Evolutionary conservation across 1,139 yeast species (phyloP), one percentile per base, ranked within the genome.

Genomic region (Suhomyces chickasaworum): DNA sequence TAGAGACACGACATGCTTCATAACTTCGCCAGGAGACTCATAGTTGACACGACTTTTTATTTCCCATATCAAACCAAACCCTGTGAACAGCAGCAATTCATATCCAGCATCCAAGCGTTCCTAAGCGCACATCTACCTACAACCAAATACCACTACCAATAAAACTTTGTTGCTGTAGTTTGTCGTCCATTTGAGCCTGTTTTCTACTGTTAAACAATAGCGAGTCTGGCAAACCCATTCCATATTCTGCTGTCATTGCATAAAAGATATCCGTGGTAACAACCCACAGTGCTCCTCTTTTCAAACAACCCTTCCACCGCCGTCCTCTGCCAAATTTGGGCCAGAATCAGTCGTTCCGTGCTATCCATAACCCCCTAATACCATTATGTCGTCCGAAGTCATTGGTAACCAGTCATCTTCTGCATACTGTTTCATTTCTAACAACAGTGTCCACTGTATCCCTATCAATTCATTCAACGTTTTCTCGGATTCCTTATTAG

Each of bases 381-480:
- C 17, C 33, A 32, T 25, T 27, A 45, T 46, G 49, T 39, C 48
- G 4, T 41, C 35, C 10, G 41, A 41, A 33, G 31, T 22, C 22
- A 35, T 21, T 6, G 32, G 43, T 18, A 33, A 36, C 35, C 44
- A 33, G 39, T 44, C 57, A 27, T 44, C 63, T 16, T 67, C 77
- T 9, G 68, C 74, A 4, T 71, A 72, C 56, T 73, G 78, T 53
- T 72, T 71, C 47, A 65, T 73, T 7, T 63, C 75, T 4, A 61
- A 66, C 29, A 72, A 74, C 18, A 59, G 61, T 37, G 65, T 73
- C 27, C 75, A 69, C 50, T 72, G 75, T 46, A 62, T 71, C 1
- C 78, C 77, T 2, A 64, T 69, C 37, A 56, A 63, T 37, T 46
- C 66, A 4, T 56, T 64, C 53, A 59, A 55, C 37, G 20, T 51